Percentiles rank a stretch among this genome's conserved stretches.
These are phyloP conservation scores for Termitomyces sp. DNA, from an alignment of 768 basidiomycete species.

Conservation along the genomic window DNA sequence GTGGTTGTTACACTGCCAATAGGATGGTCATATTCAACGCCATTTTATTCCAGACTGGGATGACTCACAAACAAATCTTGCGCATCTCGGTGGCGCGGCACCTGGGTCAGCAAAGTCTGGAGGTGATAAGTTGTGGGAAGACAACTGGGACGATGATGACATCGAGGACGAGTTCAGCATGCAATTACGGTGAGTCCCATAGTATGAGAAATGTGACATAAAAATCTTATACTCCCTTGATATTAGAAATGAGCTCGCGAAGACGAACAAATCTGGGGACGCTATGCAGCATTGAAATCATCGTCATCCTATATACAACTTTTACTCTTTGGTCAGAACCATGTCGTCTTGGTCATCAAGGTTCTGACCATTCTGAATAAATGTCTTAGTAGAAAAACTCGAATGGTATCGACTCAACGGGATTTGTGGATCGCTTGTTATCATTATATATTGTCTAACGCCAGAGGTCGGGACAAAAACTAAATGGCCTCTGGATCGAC, in stretches of 20 bases:
- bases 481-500: conserved; percentile 13
- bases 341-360: background rate
- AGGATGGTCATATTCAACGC: background rate
- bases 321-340: conserved; percentile 1
- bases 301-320: background rate
- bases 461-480: background rate
- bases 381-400: background rate
- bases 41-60: conserved; percentile 68
- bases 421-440: background rate
- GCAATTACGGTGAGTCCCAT: conserved; percentile 78
- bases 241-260: conserved; percentile 59
- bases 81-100: conserved; percentile 69
- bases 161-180: conserved; percentile 97
- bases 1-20: conserved; percentile 12
- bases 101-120: conserved; percentile 76
- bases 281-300: conserved; percentile 54
- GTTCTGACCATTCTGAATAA: background rate
- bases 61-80: conserved; percentile 78
- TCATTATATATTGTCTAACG: background rate
- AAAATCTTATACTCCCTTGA: background rate
- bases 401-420: background rate
- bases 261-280: conserved; percentile 45
- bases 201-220: background rate
- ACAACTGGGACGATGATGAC: conserved; percentile 99
- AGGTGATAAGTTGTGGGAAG: conserved; percentile 96